These are phyloP conservation scores for Xylaria sp. DNA, from an alignment of 2,329 filamentous ascomycete species.

Conservation along the genomic window DNA sequence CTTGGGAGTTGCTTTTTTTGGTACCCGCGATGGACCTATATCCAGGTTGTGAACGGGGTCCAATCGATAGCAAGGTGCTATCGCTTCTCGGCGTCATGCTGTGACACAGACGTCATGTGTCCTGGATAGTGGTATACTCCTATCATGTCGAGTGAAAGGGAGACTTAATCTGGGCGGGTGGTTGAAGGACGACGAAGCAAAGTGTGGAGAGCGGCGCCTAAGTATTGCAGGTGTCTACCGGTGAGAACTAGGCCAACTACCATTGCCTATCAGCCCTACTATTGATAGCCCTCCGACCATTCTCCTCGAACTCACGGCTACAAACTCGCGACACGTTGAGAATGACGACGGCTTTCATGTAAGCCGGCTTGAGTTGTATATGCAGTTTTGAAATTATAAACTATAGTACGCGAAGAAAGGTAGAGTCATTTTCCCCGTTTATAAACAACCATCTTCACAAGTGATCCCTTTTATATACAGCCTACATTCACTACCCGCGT, in stretches of 20 bases:
- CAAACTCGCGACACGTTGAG: not conserved
- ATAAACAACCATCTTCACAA: not conserved
- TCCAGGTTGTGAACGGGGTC: not conserved
- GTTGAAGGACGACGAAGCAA: not conserved
- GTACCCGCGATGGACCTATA: not conserved
- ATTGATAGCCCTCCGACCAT: not conserved
- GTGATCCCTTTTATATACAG: not conserved
- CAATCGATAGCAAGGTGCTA: not conserved
- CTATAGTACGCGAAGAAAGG: constrained; percentile 32
- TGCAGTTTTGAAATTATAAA: constrained; percentile 25
- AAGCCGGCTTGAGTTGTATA: not conserved
- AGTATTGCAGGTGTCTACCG: not conserved
- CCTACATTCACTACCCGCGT: not conserved
- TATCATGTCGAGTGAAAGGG: not conserved
- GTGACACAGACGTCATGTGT: not conserved
- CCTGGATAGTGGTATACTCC: not conserved
- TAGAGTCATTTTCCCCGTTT: not conserved
- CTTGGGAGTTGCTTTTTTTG: not conserved
- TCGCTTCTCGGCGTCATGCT: not conserved
- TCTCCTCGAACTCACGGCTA: not conserved
- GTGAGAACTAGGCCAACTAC: not conserved
- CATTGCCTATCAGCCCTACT: not conserved
- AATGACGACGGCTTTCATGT: not conserved
- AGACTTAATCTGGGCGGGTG: too few species aligned
- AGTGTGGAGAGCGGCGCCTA: not conserved